A percentile compares a stretch with the other conserved stretches of the same genome.
Evolutionary conservation across 2,329 filamentous ascomycete genomes (phyloP).

Genomic region (Alternaria infectoria): DNA sequence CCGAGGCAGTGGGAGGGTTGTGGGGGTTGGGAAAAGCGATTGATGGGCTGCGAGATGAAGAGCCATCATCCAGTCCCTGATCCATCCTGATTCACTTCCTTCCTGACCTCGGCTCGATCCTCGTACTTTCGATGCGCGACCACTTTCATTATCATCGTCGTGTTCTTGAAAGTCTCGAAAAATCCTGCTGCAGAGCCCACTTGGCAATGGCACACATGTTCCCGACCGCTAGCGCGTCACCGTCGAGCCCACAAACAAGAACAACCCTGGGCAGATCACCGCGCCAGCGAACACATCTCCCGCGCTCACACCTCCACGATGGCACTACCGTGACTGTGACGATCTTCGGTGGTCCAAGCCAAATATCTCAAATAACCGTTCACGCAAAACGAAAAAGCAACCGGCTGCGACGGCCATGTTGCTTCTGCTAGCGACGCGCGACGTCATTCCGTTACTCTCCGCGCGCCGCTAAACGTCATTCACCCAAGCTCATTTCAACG

Average conservation of each 20-base stretch:
- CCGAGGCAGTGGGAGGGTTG: constrained; percentile 30
- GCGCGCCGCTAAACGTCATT: constrained; percentile 1
- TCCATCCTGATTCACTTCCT: not conserved
- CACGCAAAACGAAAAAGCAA: not conserved
- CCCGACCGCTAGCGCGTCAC: not conserved
- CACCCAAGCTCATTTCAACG: not conserved
- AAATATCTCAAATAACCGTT: not conserved
- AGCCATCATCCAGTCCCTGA: not conserved
- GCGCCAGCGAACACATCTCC: not conserved
- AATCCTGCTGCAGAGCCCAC: not conserved
- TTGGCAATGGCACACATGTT: not conserved
- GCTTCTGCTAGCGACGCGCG: not conserved
- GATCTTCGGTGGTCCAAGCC: not conserved
- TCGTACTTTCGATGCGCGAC: not conserved
- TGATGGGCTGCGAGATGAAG: constrained; percentile 9
- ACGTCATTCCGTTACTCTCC: constrained; percentile 8
- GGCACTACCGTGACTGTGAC: not conserved
- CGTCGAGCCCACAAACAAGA: not conserved
- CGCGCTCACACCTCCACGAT: not conserved
- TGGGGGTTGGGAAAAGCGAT: constrained; percentile 45
- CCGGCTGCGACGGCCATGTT: not conserved
- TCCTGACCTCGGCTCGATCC: not conserved
- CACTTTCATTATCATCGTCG: not conserved
- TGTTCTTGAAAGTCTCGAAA: not conserved
- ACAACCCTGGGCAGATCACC: not conserved